phyloP scores from a whole-genome alignment of 164 flowering plant genomes.

The Buxus sempervirens region DNA sequence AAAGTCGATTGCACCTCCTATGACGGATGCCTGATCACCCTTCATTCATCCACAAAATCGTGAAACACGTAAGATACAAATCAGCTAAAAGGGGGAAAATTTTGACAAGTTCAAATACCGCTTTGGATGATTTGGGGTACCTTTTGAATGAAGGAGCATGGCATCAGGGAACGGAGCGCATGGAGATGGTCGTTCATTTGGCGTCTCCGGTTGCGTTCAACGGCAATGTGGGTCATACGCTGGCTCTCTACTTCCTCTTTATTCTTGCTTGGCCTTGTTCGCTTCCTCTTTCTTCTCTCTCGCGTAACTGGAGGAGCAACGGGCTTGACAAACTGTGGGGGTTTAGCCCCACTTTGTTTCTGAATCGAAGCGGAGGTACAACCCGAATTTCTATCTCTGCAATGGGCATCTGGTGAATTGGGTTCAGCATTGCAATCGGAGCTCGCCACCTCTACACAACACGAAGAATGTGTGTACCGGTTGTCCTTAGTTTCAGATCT shows the following conservation, averaged over 20 bases:
- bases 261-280: conserved; percentile 45
- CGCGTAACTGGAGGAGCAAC: conserved; percentile 2
- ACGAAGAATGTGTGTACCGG: conserved; percentile 1
- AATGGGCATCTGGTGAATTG: conserved; percentile 6
- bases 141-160: conserved; percentile 51
- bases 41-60: conserved; percentile 11
- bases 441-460: conserved; percentile 15
- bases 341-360: background rate
- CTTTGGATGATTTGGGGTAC: conserved; percentile 18
- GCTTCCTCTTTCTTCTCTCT: conserved; percentile 46
- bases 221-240: conserved; percentile 74
- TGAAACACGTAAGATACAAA: background rate
- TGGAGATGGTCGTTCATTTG: conserved; percentile 74
- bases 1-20: conserved; percentile 76
- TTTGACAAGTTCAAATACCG: background rate
- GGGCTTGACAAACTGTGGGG: background rate
- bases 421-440: conserved; percentile 13
- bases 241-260: conserved; percentile 61
- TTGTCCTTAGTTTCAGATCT: conserved; percentile 28
- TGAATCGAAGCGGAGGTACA: background rate
- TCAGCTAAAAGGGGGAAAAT: background rate
- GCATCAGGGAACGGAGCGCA: conserved; percentile 59
- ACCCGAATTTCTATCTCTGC: conserved; percentile 6
- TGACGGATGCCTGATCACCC: conserved; percentile 78
- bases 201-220: conserved; percentile 63